Base-by-base conservation (phyloP, 1,139 yeast genomes). In the Suhomyces terraborum region DNA sequence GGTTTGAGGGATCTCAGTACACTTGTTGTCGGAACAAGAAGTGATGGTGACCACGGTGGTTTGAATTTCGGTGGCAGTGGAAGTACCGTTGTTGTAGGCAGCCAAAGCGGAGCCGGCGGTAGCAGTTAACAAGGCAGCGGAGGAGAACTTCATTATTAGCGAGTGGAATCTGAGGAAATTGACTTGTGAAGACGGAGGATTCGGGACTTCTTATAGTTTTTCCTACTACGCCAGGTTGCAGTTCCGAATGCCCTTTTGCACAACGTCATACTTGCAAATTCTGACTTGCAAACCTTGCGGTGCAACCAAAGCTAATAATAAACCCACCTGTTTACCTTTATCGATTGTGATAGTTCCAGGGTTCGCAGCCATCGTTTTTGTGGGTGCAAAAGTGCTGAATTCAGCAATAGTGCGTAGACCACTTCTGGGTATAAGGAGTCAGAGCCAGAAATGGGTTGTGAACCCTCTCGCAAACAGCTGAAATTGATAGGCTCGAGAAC, bases 1-100 rank as follows among this genome's bases (percentile, higher is more conserved):
- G 40, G 68, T 61, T 41, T 61, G 64, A 33, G 71, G 60, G 31
- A 59, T 52, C 34, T 58, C 58, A 16, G 66, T 41, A 53, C 77
- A 70, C 37, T 51, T 58, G 49, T 63, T 49, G 43, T 64, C 64
- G n/a, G 53, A 43, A 61, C 79, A 74, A 35, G 77, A 67, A 45
- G 80, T 76, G 54, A 71, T 55, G 45, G 78, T 71, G 51, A 70
- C 54, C 19, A 51, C 40, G 16, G 52, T 53, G 41, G 58, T 50
- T 13, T 36, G 40, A 49, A 63, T 55, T 37, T 19, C 40, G 24
- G 35, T 31, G 17, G 18, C 27, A 18, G 36, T 37, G 14, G 23
- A 9, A 9, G 35, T 22, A 17, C 14, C 35, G 35, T 32, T 32
- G 18, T 10, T 22, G 36, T 33, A 29, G 49, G 53, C 48, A 39